Base-by-base conservation (phyloP, 495 filamentous ascomycete species). In the Filosporella fistucella region DNA sequence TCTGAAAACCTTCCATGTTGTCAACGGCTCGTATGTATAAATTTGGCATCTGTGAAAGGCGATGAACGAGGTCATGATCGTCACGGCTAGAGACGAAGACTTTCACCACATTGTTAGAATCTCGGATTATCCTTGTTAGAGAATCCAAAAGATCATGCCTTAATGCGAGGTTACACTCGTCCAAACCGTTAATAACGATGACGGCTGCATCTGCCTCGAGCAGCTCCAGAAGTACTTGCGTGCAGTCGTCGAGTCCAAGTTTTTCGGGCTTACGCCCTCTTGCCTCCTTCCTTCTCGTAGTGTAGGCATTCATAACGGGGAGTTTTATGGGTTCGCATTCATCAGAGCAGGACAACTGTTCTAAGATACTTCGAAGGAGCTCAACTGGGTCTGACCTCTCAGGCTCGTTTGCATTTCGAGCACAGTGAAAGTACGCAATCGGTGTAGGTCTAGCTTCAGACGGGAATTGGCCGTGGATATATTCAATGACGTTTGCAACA, bases 171-270 rank as follows among this genome's bases (percentile, higher is more conserved):
- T 74, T 54, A 34, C 65, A 69, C 46, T 78, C 72, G 47, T 75
- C 70, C 7, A 75, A 42, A 14, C 68, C 72, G 55, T 76, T 71
- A 10, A 75, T 64, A 2, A 76, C 50, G 7, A 75, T 63, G 0
- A 57, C 70, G 1, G 65, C 50, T 33, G 47, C 42, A 3, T 60
- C 44, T 28, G 54, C 38, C 3, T 48, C 29, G n/a, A 42, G n/a
- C 2, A 47, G 23, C 4, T 41, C 33, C 6, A 52, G 32, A 23
- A 47, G 21, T 8, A 46, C 2, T 12, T 52, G 16, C 10, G 23
- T 25, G 8, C 11, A 22, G 3, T 45, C 43, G 23, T 46, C 49
- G n/a, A 46, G 21, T 1, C 12, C 14, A 4, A 52, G 49, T n/a
- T 23, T 40, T 22, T 16, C 35, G 29, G 49, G 33, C n/a, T 33